Base-by-base conservation (phyloP, 768 basidiomycete species). In the Boletus pseudopeckii region DNA sequence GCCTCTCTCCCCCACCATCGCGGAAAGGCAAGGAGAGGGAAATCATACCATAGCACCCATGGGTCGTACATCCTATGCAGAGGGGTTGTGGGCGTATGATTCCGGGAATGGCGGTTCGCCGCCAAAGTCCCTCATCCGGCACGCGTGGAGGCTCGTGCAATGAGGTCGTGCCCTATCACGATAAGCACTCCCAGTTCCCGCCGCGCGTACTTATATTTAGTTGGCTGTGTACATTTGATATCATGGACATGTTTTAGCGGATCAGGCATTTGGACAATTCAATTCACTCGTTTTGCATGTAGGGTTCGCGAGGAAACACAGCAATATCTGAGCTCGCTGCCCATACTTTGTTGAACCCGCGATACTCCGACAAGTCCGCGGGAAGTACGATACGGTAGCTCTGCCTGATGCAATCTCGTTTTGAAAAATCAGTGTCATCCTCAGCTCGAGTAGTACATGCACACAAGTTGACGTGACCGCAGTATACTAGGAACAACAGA, bases 21-120 rank as follows among this genome's bases (percentile, higher is more conserved):
- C 62, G 71, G 41, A 80, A 79, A 59, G 79, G 80, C 44, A 80
- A 80, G 62, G 78, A 76, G 50, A 76, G 72, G 56, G 77, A 72
- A 51, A 10, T 60, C 14, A 17, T 57, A 49, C 48, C 60, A 55
- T 66, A 40, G 38, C 53, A 51, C 32, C 43, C 24, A 17, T 22
- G 26, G 32, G 28, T 28, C 38, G 3, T 11, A 14, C 41, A 10
- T 42, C 28, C 40, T 17, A 22, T 24, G 24, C 22, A 26, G 40
- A 28, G 20, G 26, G 14, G 36, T 24, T 28, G 39, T 47, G 38
- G 39, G 39, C 24, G 38, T 45, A 40, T 28, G 48, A 57, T 50
- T 54, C 45, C 44, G 28, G 38, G 45, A n/a, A 28, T 49, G 30
- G 48, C 30, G 15, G 20, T 26, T 20, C 6, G 10, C 48, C 34